These are phyloP conservation scores for Hortaea sp. DNA, from an alignment of 2,329 filamentous ascomycete species.

Conservation along the genomic window DNA sequence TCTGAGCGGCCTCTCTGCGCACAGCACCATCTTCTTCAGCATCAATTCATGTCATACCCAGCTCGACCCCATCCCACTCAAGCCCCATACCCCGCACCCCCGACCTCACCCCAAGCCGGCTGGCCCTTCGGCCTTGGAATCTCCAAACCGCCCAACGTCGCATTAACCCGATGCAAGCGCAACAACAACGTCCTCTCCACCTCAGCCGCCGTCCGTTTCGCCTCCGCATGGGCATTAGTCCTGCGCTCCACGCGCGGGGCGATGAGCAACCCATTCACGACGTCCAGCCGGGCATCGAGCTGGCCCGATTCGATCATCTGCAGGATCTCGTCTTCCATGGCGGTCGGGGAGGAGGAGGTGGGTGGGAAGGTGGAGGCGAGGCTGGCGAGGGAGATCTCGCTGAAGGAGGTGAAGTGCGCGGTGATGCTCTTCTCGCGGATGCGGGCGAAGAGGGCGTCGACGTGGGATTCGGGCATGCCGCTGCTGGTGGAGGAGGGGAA, in stretches of 20 bases:
- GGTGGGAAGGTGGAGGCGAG: constrained; percentile 66
- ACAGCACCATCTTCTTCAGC: neutral
- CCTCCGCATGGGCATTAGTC: constrained; percentile 57
- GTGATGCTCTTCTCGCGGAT: constrained; percentile 88
- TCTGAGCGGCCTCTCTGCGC: neutral
- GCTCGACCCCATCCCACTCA: constrained; percentile 7
- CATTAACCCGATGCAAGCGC: constrained; percentile 66
- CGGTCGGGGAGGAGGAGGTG: constrained; percentile 24
- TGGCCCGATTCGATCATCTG: constrained; percentile 63
- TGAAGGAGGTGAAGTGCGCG: constrained; percentile 87
- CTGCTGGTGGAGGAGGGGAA: neutral
- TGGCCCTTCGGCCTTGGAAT: constrained; percentile 6
- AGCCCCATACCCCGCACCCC: neutral
- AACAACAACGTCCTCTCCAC: constrained; percentile 69
- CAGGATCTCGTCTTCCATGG: constrained; percentile 65
- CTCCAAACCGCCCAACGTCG: constrained; percentile 66
- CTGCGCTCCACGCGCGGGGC: constrained; percentile 59
- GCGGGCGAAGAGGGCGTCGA: constrained; percentile 57
- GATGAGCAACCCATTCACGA: constrained; percentile 69
- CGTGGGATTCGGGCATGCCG: constrained; percentile 35
- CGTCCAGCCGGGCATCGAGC: constrained; percentile 72
- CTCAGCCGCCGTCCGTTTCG: constrained; percentile 55
- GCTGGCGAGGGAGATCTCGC: constrained; percentile 68
- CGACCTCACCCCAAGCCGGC: neutral
- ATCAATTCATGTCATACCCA: neutral